These are phyloP conservation scores for Pythium dissotocum DNA, from an alignment of 352 stramenopile genomes.

Conservation along the genomic window DNA sequence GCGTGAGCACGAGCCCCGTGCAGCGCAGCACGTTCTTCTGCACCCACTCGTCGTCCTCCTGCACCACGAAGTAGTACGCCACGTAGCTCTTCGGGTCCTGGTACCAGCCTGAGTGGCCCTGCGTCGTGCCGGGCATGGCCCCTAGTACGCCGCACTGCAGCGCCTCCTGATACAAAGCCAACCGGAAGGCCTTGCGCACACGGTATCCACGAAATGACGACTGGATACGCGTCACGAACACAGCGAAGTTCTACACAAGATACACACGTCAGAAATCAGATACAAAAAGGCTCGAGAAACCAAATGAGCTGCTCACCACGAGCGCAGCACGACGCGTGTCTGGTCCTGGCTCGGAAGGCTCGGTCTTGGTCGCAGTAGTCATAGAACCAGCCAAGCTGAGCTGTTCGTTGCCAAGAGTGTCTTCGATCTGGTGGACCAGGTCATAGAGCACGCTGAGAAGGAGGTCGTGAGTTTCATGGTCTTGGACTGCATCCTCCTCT, in stretches of 20 bases:
- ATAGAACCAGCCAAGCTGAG: not conserved
- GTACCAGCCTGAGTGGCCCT: slow-evolving; percentile 74
- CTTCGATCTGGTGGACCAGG: slow-evolving; percentile 19
- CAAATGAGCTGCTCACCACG: slow-evolving; percentile 3
- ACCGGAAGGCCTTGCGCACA: slow-evolving; percentile 49
- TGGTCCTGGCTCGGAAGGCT: not conserved
- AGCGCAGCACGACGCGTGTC: slow-evolving; percentile 1
- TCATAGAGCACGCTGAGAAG: slow-evolving; percentile 14
- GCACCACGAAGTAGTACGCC: slow-evolving; percentile 76
- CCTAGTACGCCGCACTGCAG: slow-evolving; percentile 63
- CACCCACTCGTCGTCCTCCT: slow-evolving; percentile 56
- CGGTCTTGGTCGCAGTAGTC: not conserved
- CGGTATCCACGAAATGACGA: slow-evolving; percentile 54
- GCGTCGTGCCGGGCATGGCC: slow-evolving; percentile 64
- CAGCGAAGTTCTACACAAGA: slow-evolving; percentile 8
- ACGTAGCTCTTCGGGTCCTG: slow-evolving; percentile 72
- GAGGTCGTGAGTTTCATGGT: not conserved
- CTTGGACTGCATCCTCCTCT: not conserved
- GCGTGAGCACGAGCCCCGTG: slow-evolving; percentile 56
- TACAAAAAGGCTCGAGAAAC: not conserved
- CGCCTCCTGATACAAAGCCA: slow-evolving; percentile 67
- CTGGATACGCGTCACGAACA: slow-evolving; percentile 47
- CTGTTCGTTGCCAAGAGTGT: not conserved
- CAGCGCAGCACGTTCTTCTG: slow-evolving; percentile 64
- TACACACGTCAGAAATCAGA: not conserved